These are phyloP conservation scores for Eragrostis curvula DNA, from an alignment of 176 grass and related monocot genomes.

Conservation along the genomic window DNA sequence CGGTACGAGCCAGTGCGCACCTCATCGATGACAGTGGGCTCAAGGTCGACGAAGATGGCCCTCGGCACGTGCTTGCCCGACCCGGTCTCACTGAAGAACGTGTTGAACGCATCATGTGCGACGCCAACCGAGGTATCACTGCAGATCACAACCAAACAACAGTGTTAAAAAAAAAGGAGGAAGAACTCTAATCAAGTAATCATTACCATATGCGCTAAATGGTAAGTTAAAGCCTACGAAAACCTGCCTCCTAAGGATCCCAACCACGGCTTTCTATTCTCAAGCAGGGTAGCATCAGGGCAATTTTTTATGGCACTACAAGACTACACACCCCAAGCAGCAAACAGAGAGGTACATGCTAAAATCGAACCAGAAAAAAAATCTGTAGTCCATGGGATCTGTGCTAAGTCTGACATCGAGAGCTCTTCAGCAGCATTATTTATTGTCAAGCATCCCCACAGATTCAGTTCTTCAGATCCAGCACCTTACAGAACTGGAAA, in stretches of 20 bases:
- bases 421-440: constrained; percentile 26
- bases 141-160: constrained; percentile 28
- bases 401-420: constrained; percentile 3
- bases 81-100: constrained; percentile 92
- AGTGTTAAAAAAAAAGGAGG: background rate
- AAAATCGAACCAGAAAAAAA: background rate
- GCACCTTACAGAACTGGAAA: constrained; percentile 1
- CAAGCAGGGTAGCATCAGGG: background rate
- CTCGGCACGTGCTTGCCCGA: constrained; percentile 89
- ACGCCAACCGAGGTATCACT: constrained; percentile 72
- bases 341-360: background rate
- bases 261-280: constrained; percentile 12
- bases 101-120: constrained; percentile 90
- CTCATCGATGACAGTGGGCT: constrained; percentile 94
- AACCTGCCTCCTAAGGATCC: background rate
- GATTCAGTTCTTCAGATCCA: constrained; percentile 42
- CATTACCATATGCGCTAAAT: background rate
- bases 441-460: constrained; percentile 23
- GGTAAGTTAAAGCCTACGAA: constrained; percentile 8
- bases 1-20: constrained; percentile 81
- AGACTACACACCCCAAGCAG: background rate
- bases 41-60: constrained; percentile 94
- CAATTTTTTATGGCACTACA: constrained; percentile 25
- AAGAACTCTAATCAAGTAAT: background rate
- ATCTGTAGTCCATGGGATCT: constrained; percentile 31